Evolutionary conservation across 2,329 filamentous ascomycete genomes (phyloP).

Genomic region (Colletotrichum tamarilloi): DNA sequence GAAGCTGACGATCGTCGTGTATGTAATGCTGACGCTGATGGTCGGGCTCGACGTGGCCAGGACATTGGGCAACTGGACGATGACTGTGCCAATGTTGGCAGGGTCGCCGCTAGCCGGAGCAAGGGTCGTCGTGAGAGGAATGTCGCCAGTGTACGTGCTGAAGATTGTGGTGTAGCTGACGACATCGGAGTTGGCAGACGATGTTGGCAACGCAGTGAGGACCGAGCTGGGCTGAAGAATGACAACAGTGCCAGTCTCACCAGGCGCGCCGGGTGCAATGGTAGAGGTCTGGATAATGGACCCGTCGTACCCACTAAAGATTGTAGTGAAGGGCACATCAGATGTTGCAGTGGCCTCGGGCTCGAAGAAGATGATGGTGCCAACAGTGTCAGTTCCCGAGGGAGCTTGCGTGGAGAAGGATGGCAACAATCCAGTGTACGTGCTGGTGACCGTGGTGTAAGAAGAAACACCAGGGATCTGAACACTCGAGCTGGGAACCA

Average conservation of each 20-base stretch:
- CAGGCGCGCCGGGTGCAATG: background rate
- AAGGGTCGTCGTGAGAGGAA: slow-evolving; percentile 15
- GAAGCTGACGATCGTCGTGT: slow-evolving; percentile 8
- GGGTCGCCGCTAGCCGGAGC: slow-evolving; percentile 5
- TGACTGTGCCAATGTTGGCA: background rate
- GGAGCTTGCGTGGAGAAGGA: background rate
- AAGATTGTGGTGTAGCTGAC: slow-evolving; percentile 10
- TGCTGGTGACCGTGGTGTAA: background rate
- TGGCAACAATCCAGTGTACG: background rate
- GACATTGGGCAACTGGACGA: background rate
- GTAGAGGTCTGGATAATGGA: background rate
- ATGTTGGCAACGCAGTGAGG: background rate
- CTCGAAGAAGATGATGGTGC: slow-evolving; percentile 15
- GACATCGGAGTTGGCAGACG: background rate
- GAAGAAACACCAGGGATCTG: background rate
- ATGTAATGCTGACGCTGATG: background rate
- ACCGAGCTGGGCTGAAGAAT: background rate
- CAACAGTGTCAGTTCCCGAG: background rate
- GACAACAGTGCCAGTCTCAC: background rate
- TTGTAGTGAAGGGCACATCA: background rate
- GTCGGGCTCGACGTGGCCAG: background rate
- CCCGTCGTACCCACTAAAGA: background rate
- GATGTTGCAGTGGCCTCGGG: background rate
- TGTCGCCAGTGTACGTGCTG: background rate
- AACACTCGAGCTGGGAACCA: background rate